Evolutionary conservation across 108 stramenopile genomes (phyloP).

Genomic region (Pseudonitzschia delicatissima): DNA sequence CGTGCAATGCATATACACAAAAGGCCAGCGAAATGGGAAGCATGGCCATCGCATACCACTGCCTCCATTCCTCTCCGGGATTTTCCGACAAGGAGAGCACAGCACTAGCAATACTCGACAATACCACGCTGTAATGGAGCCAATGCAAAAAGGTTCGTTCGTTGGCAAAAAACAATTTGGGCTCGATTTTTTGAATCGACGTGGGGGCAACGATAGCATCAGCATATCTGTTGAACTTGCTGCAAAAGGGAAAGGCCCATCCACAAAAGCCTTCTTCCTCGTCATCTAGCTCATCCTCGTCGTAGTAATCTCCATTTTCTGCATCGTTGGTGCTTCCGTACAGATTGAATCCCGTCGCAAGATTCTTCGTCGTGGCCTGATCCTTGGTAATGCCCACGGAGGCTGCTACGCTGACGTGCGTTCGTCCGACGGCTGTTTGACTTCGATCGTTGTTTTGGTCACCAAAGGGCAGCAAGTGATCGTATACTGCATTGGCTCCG

Average conservation of each 20-base stretch:
- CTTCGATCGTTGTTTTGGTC: constrained; percentile 63
- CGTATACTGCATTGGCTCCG: constrained; percentile 84
- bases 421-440: constrained; percentile 78
- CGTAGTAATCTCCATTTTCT: constrained; percentile 33
- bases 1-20: constrained; percentile 80
- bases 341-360: constrained; percentile 35
- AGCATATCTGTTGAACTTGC: constrained; percentile 47
- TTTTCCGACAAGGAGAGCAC: constrained; percentile 75
- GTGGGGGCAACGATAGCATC: constrained; percentile 73
- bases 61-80: constrained; percentile 50
- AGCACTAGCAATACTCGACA: constrained; percentile 79
- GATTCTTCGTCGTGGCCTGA: constrained; percentile 23
- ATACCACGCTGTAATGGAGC: constrained; percentile 83
- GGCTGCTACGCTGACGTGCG: constrained; percentile 47
- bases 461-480: constrained; percentile 84
- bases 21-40: constrained; percentile 76
- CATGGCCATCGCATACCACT: constrained; percentile 82
- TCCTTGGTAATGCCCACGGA: constrained; percentile 37
- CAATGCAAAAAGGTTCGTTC: constrained; percentile 97
- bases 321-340: constrained; percentile 4
- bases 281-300: constrained; percentile 36
- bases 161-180: constrained; percentile 97
- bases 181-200: constrained; percentile 95
- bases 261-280: constrained; percentile 48
- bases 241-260: constrained; percentile 82